Evolutionary conservation across 495 filamentous ascomycete species (phyloP).

Genomic region (Xeromyces bisporus): DNA sequence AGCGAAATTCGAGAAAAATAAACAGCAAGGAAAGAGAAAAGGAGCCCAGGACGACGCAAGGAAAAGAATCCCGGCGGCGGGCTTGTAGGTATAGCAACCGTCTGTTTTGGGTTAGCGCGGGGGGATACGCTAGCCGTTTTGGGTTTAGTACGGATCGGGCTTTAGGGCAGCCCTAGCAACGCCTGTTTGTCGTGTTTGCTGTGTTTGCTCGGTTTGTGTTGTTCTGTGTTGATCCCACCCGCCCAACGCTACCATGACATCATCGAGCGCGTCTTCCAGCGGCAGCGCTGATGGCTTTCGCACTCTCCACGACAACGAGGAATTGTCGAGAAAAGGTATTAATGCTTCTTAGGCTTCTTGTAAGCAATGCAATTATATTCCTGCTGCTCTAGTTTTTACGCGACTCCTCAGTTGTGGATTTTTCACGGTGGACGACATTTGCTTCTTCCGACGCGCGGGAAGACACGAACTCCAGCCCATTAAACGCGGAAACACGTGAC

Average conservation of each 20-base stretch:
- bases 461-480: slow-evolving; percentile 6
- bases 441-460: slow-evolving; percentile 7
- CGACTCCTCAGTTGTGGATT: background rate
- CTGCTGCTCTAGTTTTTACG: background rate
- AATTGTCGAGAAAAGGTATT: background rate
- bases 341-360: background rate
- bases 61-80: background rate
- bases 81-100: background rate
- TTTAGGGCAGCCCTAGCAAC: background rate
- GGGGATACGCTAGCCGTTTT: background rate
- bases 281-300: background rate
- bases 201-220: slow-evolving; percentile 7
- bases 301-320: too few species aligned
- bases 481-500: slow-evolving; percentile 16
- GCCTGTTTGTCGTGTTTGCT: slow-evolving; percentile 1
- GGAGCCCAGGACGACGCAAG: too few species aligned
- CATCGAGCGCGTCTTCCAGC: slow-evolving; percentile 15
- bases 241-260: slow-evolving; percentile 8
- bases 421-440: background rate
- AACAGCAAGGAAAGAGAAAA: background rate
- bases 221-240: background rate
- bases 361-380: background rate
- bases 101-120: background rate
- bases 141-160: background rate
- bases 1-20: background rate